Conservation (phyloP, 148 eudicot genomes). For the Silene latifolia region DNA sequence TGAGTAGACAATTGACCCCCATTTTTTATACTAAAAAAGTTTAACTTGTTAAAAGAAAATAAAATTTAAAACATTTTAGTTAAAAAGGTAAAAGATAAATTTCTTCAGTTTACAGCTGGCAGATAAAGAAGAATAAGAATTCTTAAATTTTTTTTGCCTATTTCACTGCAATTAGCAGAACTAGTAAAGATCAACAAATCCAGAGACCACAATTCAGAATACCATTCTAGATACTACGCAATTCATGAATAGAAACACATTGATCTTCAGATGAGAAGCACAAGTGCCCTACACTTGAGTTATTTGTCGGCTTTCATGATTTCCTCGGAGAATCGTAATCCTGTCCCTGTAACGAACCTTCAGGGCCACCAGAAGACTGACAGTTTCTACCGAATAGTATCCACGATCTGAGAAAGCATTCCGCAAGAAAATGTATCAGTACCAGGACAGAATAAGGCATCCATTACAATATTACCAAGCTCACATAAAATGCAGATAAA, state of each 20-base stretch:
- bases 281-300: conserved; percentile 67
- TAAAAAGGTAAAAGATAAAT: background rate
- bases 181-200: background rate
- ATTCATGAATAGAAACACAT: background rate
- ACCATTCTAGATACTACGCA: background rate
- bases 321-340: conserved; percentile 90
- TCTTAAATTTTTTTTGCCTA: background rate
- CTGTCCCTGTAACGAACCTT: conserved; percentile 94
- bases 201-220: background rate
- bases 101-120: background rate
- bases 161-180: background rate
- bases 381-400: conserved; percentile 95
- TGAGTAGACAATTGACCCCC: background rate
- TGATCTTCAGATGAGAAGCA: conserved; percentile 8
- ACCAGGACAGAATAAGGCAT: background rate
- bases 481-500: background rate
- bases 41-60: background rate
- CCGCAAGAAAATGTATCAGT: background rate
- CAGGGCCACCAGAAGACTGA: conserved; percentile 82
- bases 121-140: background rate
- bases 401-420: conserved; percentile 72
- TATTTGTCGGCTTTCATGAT: conserved; percentile 95
- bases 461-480: background rate
- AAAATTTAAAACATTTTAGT: background rate
- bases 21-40: background rate